Conservation (phyloP, 495 filamentous ascomycete species). For the Tuber magnatum region DNA sequence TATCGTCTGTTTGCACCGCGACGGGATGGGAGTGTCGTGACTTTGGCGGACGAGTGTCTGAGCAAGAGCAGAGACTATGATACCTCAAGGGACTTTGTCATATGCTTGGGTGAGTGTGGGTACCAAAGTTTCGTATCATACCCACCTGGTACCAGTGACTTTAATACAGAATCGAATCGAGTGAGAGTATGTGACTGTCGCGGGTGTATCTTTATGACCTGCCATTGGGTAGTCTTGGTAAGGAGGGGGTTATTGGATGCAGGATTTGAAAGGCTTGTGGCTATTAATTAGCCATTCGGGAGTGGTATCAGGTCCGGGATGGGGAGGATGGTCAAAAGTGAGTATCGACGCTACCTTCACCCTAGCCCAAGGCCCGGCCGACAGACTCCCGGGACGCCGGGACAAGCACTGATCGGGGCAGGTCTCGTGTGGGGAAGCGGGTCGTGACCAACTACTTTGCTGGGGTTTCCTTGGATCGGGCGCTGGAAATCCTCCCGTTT, state of each 20-base stretch:
- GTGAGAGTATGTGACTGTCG: background rate
- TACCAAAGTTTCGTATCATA: too few species aligned
- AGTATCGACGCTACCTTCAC: background rate
- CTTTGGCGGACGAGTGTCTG: too few species aligned
- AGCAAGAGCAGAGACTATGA: too few species aligned
- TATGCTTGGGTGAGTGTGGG: too few species aligned
- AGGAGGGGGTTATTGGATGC: background rate
- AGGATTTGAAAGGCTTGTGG: background rate
- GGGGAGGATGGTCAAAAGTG: background rate
- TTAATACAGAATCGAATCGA: background rate
- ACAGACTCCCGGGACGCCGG: background rate
- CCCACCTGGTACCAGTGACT: too few species aligned
- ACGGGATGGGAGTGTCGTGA: too few species aligned
- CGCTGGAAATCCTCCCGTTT: too few species aligned
- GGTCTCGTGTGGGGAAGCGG: background rate
- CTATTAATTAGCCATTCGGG: background rate
- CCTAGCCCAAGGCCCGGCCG: background rate
- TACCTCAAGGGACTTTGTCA: too few species aligned
- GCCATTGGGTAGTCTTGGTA: background rate
- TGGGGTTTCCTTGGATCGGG: too few species aligned
- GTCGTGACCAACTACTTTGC: too few species aligned
- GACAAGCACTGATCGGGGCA: background rate
- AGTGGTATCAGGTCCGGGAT: background rate
- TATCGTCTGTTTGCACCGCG: too few species aligned
- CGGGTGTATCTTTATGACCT: background rate